Base-by-base conservation (phyloP, 73 alveolate genomes). In the Urostyla sp. region DNA sequence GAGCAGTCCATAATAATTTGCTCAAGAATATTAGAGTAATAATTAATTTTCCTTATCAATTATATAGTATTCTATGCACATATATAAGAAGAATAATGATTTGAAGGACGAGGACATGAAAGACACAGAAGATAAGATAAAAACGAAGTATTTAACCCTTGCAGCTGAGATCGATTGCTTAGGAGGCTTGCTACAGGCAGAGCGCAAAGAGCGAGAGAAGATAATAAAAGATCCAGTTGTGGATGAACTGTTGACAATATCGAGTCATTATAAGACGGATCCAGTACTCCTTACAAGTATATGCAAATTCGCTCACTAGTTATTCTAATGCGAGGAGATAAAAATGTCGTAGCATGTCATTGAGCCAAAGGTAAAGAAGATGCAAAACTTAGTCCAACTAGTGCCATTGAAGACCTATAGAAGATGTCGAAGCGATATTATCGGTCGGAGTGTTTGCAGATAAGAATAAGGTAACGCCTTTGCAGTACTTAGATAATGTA, bases 91-190 rank as follows among this genome's bases (percentile, higher is more conserved):
- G 38, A 55, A 55, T 38, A 53, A 50, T 36, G 84, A 73, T 27
- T 54, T 85, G 34, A 84, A 73, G 24, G 80, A 59, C 10, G 89
- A 75, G 16, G 67, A 60, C 37, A 26, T 53, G 3, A 57, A 53
- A 5, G 82, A 53, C 7, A 76, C 82, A 15, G 85, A 61, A 46
- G 87, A 75, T 11, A 20, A 27, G 8, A 56, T 61, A 3, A 72
- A 54, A 1, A 21, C 24, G 34, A 85, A 77, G 44, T 80, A 76
- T 35, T n/a, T 36, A 24, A 63, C 72, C 15, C 54, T 85, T 0
- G 80, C 93, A n/a, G 87, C 83, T 30, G 61, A 85, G 34, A 85
- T 85, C 0, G 82, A 52, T 45, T 72, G 86, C 44, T 58, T 85
- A 15, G 73, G 81, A 0, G 93, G 89, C 16, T 75, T 85, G 4